A percentile compares a stretch with the other conserved stretches of the same genome.
Conservation (phyloP, 345 rosid genomes). For the Cochlearia excelsa region DNA sequence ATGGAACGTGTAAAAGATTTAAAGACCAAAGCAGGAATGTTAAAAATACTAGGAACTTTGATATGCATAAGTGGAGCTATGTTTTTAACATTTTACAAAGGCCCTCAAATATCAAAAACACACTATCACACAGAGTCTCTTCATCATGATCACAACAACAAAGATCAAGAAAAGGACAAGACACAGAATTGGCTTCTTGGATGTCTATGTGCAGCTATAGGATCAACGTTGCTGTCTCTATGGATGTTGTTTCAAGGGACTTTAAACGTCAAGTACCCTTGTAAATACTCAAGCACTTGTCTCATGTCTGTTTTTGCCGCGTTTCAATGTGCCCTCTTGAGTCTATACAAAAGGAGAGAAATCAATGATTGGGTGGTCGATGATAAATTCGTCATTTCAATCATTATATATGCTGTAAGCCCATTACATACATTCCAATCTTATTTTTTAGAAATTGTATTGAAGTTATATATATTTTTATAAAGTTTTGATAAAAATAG, state of each 20-base stretch:
- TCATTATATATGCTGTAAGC: constrained; percentile 55
- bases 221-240: constrained; percentile 39
- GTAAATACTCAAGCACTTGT: constrained; percentile 59
- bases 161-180: constrained; percentile 23
- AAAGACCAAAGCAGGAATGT: constrained; percentile 40
- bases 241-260: constrained; percentile 60
- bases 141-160: constrained; percentile 12
- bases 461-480: too few species aligned
- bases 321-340: constrained; percentile 53
- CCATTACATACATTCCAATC: too few species aligned
- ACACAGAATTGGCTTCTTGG: constrained; percentile 20
- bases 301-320: constrained; percentile 56
- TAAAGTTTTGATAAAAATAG: too few species aligned
- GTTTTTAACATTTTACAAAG: constrained; percentile 52
- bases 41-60: constrained; percentile 47
- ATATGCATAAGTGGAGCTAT: constrained; percentile 58
- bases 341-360: constrained; percentile 39
- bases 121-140: constrained; percentile 25
- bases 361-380: constrained; percentile 47
- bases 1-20: constrained; percentile 43
- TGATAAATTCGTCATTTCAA: constrained; percentile 42
- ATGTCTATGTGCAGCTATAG: constrained; percentile 12
- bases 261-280: constrained; percentile 50
- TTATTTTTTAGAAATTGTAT: too few species aligned
- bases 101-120: constrained; percentile 35